Base-by-base conservation (phyloP, 1,284 basidiomycete species). In the Rhodotorula sp. region DNA sequence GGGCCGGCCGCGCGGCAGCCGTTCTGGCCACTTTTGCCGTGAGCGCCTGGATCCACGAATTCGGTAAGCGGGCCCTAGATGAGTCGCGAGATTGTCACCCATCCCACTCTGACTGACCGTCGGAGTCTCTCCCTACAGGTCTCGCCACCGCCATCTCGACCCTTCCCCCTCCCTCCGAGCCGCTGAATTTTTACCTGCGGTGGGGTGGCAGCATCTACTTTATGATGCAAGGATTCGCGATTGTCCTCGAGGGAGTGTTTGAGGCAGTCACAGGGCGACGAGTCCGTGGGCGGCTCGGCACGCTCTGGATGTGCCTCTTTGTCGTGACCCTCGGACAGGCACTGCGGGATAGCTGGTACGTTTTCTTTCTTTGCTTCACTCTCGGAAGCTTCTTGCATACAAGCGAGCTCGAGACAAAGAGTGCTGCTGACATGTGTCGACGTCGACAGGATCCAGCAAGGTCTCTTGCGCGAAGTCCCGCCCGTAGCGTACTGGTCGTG, bases 141-240 rank as follows among this genome's bases (percentile, higher is more conserved):
- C 62, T 73, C 56, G 48, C 60, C 5, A 61, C 71, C 4, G 31
- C 71, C 3, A 67, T 64, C 38, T 61, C 71, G 12, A 56, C 60
- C 26, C 62, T 70, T 0, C 54, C 62, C 5, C 62, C 54, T 31
- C 31, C 34, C 18, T 2, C 18, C n/a, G 55, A 58, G 5, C 66
- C 59, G 0, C 50, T 67, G 10, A 16, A 38, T 19, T 70, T 72
- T 68, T 23, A 58, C 21, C 59, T 57, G 18, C 62, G 56, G 5
- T 75, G 67, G 67, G 74, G 74, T 28, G 71, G 71, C 12, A 60
- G 62, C 4, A 54, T 69, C 59, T 77, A 74, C 61, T 77, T 77
- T 54, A 66, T 77, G 60, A 54, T 64, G 5, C 73, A 77, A 61
- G 77, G 73, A 15, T n/a, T 77, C 43, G 77, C 57, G 2, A 68